Evolutionary conservation across 305 asterid species (phyloP).

Genomic region (Salvia sclarea): DNA sequence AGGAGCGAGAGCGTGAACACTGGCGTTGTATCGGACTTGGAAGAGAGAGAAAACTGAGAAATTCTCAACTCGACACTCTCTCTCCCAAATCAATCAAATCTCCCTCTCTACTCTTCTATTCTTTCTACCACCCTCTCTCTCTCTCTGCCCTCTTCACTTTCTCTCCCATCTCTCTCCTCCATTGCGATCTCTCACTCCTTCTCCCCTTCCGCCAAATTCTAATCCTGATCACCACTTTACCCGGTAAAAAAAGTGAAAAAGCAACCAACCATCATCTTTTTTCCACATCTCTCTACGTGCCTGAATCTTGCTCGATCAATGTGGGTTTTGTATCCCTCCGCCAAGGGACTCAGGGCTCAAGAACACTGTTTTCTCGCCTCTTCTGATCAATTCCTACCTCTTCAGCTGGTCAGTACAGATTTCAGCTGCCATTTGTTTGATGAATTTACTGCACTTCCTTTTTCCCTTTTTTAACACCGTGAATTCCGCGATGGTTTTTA

Average conservation of each 20-base stretch:
- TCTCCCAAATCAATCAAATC: slow-evolving; percentile 38
- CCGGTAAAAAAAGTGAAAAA: slow-evolving; percentile 24
- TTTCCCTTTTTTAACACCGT: slow-evolving; percentile 9
- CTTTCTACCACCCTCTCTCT: too few relatives aligned
- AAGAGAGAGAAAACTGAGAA: slow-evolving; percentile 37
- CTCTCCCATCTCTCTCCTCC: too few relatives aligned
- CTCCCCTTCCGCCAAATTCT: slow-evolving; percentile 25
- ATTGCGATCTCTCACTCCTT: too few relatives aligned
- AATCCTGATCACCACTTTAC: slow-evolving; percentile 19
- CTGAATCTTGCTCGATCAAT: slow-evolving; percentile 34
- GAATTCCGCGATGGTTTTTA: neutral
- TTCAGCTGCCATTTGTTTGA: slow-evolving; percentile 39
- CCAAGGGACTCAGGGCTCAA: slow-evolving; percentile 22
- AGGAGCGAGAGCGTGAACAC: slow-evolving; percentile 39
- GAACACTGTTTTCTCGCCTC: slow-evolving; percentile 8
- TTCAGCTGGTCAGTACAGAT: slow-evolving; percentile 32
- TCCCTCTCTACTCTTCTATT: too few relatives aligned
- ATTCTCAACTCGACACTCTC: too few relatives aligned
- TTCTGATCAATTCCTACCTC: slow-evolving; percentile 2
- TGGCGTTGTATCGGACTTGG: slow-evolving; percentile 39
- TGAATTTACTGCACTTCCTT: slow-evolving; percentile 23
- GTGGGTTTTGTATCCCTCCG: slow-evolving; percentile 32
- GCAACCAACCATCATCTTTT: neutral
- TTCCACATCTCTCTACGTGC: neutral
- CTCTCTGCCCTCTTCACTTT: slow-evolving; percentile 29